Evolutionary conservation across 2,329 filamentous ascomycete genomes (phyloP).

Genomic region (Hymenoscyphus scutula): DNA sequence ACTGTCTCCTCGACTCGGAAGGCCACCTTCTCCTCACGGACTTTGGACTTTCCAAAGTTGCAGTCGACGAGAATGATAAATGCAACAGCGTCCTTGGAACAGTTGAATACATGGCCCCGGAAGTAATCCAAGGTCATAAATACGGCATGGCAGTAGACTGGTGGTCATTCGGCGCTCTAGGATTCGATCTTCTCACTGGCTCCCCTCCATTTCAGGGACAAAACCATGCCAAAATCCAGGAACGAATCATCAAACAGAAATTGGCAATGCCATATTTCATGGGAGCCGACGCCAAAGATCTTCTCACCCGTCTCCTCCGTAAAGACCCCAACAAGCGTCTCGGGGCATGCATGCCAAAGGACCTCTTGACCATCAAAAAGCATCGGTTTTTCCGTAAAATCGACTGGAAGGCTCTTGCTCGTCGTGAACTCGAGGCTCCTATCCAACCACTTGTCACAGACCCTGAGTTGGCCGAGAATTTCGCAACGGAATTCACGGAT

Average conservation of each 20-base stretch:
- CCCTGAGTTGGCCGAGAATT: constrained; percentile 95
- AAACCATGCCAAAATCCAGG: constrained; percentile 92
- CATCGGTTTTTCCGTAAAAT: constrained; percentile 98
- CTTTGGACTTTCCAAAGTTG: constrained; percentile 94
- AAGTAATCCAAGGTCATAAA: constrained; percentile 81
- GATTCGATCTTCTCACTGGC: constrained; percentile 89
- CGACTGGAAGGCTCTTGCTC: constrained; percentile 85
- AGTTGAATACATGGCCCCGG: constrained; percentile 98
- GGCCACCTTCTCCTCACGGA: constrained; percentile 94
- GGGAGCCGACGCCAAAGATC: constrained; percentile 86
- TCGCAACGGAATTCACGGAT: constrained; percentile 86
- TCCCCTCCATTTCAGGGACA: constrained; percentile 85
- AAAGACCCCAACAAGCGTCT: constrained; percentile 92
- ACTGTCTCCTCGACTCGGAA: constrained; percentile 87
- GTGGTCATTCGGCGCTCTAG: constrained; percentile 95
- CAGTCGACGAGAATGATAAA: constrained; percentile 64
- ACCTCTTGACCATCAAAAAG: constrained; percentile 79
- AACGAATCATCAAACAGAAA: constrained; percentile 94
- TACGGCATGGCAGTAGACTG: constrained; percentile 97
- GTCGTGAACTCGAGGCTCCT: constrained; percentile 78
- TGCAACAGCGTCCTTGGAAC: constrained; percentile 94
- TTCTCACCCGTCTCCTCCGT: constrained; percentile 82
- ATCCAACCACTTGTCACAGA: constrained; percentile 94
- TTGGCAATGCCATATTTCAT: constrained; percentile 86
- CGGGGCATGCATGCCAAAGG: constrained; percentile 84